Evolutionary conservation across 805 yeast genomes (phyloP).

Genomic region (Kluyveromyces aestuarii): DNA sequence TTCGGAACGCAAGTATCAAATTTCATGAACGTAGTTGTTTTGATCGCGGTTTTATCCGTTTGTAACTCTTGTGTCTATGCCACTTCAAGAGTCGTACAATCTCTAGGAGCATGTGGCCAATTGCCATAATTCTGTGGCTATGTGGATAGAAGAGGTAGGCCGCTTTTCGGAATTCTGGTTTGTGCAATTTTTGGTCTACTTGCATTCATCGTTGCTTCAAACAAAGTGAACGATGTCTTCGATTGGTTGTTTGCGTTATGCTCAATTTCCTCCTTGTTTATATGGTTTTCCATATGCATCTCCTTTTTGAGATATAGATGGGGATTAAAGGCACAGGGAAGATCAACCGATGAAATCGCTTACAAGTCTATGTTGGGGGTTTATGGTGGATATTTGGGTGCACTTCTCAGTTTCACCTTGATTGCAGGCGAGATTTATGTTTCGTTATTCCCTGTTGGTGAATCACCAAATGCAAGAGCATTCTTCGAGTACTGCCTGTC

Average conservation of each 20-base stretch:
- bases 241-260: slow-evolving; percentile 55
- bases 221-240: slow-evolving; percentile 44
- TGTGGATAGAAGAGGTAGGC: slow-evolving; percentile 60
- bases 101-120: slow-evolving; percentile 53
- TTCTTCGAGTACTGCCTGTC: slow-evolving; percentile 64
- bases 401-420: slow-evolving; percentile 46
- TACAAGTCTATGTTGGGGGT: slow-evolving; percentile 61
- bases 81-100: slow-evolving; percentile 53
- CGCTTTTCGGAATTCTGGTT: slow-evolving; percentile 44
- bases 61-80: slow-evolving; percentile 65
- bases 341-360: slow-evolving; percentile 57
- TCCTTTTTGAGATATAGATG: slow-evolving; percentile 54
- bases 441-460: slow-evolving; percentile 62
- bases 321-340: slow-evolving; percentile 56
- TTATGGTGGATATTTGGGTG: slow-evolving; percentile 56
- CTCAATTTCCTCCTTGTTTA: slow-evolving; percentile 50
- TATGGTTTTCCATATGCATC: slow-evolving; percentile 53
- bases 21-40: slow-evolving; percentile 57
- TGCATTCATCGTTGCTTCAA: slow-evolving; percentile 48
- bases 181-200: slow-evolving; percentile 47
- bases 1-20: slow-evolving; percentile 44
- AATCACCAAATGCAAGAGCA: slow-evolving; percentile 38
- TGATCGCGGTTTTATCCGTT: slow-evolving; percentile 58
- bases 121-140: slow-evolving; percentile 50
- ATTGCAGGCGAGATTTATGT: slow-evolving; percentile 74